These are phyloP conservation scores for Rhodosporidiobolus sp. DNA, from an alignment of 768 basidiomycete genomes.

Conservation along the genomic window DNA sequence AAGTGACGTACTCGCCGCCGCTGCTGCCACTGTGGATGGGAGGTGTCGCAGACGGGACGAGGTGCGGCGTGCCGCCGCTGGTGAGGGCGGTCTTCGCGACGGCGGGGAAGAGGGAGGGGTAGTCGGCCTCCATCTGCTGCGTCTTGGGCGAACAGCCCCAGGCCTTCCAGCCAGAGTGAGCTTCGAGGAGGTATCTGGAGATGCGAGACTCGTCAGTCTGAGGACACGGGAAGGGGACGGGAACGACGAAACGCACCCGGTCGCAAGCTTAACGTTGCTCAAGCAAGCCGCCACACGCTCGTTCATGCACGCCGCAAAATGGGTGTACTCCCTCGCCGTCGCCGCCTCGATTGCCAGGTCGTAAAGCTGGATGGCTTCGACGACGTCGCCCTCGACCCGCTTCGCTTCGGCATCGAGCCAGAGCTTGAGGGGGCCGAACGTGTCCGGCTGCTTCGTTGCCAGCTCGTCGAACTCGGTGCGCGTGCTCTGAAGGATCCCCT, in stretches of 20 bases:
- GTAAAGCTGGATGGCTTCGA: slow-evolving; percentile 2
- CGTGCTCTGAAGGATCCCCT: not conserved
- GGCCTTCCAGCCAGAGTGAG: slow-evolving; percentile 15
- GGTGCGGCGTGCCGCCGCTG: not conserved
- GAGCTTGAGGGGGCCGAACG: slow-evolving; percentile 25
- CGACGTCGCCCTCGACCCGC: not conserved
- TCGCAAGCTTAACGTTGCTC: slow-evolving; percentile 15
- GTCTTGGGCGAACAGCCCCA: slow-evolving; percentile 36
- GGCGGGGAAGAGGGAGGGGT: slow-evolving; percentile 23
- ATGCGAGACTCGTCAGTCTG: not conserved
- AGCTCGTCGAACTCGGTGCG: slow-evolving; percentile 3
- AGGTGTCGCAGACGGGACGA: not conserved
- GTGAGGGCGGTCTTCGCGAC: not conserved
- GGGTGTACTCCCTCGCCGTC: not conserved
- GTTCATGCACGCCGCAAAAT: slow-evolving; percentile 26
- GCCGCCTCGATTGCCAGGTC: slow-evolving; percentile 33
- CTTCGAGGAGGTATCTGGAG: slow-evolving; percentile 33
- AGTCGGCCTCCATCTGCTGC: slow-evolving; percentile 3
- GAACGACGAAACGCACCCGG: slow-evolving; percentile 7
- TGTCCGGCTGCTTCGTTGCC: slow-evolving; percentile 15
- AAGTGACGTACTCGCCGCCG: not conserved
- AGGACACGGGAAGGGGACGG: accelerated
- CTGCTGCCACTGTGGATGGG: not conserved
- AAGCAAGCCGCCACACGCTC: slow-evolving; percentile 26
- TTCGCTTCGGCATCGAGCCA: slow-evolving; percentile 34